phyloP scores from a whole-genome alignment of 2,329 filamentous ascomycete genomes.

The Neonectria sp. region DNA sequence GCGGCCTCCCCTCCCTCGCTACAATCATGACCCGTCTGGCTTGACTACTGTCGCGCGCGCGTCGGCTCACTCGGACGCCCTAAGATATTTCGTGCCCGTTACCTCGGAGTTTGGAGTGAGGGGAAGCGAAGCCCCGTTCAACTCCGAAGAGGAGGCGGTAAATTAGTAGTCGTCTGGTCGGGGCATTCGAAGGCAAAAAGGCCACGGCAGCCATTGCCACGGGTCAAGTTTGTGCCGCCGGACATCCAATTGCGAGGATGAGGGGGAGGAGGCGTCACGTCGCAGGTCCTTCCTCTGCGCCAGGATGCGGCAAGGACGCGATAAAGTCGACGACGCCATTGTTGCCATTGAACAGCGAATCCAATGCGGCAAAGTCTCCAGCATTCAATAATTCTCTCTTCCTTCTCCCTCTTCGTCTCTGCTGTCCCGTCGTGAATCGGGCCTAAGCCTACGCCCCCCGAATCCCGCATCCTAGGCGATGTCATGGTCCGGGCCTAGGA shows the following conservation, averaged over 20 bases:
- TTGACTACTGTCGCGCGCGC: slow-evolving; percentile 13
- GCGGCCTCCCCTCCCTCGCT: neutral
- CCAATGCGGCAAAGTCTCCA: slow-evolving; percentile 4
- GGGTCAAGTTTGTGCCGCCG: slow-evolving; percentile 14
- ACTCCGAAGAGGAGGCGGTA: slow-evolving; percentile 13
- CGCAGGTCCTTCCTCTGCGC: neutral
- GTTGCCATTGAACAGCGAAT: slow-evolving; percentile 22
- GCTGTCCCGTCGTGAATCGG: slow-evolving; percentile 1
- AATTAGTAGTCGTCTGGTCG: neutral
- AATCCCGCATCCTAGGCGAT: slow-evolving; percentile 17
- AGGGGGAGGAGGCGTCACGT: neutral
- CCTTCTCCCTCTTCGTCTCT: neutral
- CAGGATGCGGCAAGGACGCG: slow-evolving; percentile 25
- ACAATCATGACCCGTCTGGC: slow-evolving; percentile 1
- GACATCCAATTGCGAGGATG: slow-evolving; percentile 25
- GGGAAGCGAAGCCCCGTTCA: slow-evolving; percentile 19
- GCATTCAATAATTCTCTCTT: slow-evolving; percentile 6
- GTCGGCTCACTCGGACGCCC: slow-evolving; percentile 25
- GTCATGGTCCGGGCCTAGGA: slow-evolving; percentile 23
- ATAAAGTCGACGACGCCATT: slow-evolving; percentile 14
- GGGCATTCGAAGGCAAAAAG: slow-evolving; percentile 9
- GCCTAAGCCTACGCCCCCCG: slow-evolving; percentile 20
- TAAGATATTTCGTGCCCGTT: slow-evolving; percentile 8
- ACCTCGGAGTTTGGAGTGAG: slow-evolving; percentile 1
- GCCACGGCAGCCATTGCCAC: slow-evolving; percentile 6